phyloP scores from a whole-genome alignment of 228 moss, liverwort and hornwort species.

The Sphagnum fallax region DNA sequence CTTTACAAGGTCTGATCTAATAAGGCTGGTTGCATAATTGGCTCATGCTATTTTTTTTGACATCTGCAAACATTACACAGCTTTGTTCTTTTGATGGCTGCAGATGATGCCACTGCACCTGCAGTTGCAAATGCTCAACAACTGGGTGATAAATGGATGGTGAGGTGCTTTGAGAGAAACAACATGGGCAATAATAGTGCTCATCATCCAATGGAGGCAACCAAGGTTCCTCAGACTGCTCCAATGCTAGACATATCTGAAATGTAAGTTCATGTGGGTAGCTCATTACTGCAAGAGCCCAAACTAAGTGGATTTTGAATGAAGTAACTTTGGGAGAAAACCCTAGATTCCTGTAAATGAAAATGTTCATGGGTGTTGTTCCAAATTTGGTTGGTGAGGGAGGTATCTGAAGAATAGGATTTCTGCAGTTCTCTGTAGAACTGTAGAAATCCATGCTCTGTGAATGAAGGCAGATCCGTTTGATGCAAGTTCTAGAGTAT shows the following conservation, averaged over 20 bases:
- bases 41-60: neutral
- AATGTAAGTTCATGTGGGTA: no score
- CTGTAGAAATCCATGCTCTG: no score
- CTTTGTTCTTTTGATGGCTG: neutral
- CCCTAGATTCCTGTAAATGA: neutral
- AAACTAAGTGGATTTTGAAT: neutral
- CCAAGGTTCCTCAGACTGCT: neutral
- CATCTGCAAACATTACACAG: no score
- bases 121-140: conserved; percentile 16
- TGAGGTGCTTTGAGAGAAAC: conserved; percentile 34
- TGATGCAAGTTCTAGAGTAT: no score
- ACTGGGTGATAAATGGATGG: conserved; percentile 56
- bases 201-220: conserved; percentile 44
- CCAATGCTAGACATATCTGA: no score
- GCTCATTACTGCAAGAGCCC: neutral
- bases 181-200: conserved; percentile 15
- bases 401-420: no score
- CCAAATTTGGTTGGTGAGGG: no score
- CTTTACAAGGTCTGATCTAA: neutral
- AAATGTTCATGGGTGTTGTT: neutral
- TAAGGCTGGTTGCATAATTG: neutral
- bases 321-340: no score
- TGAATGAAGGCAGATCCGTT: no score
- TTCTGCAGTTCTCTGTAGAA: no score
- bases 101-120: neutral